These are phyloP conservation scores for Aphanomyces cochlioides DNA, from an alignment of 352 stramenopile genomes.

Conservation along the genomic window DNA sequence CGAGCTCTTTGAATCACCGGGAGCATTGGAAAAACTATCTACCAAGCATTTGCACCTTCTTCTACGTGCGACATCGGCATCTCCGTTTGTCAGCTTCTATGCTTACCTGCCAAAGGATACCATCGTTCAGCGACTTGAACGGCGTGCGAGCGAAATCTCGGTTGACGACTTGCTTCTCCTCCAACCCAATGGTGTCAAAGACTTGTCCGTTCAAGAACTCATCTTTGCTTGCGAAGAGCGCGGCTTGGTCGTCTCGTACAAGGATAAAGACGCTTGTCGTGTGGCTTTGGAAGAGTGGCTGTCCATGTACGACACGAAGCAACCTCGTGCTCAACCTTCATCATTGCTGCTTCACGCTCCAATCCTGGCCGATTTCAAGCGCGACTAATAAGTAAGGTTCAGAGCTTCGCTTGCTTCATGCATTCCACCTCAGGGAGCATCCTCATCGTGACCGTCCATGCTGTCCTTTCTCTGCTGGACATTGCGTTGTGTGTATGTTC, in stretches of 20 bases:
- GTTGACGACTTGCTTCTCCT: constrained; percentile 74
- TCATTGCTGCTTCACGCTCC: constrained; percentile 76
- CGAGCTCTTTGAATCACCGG: constrained; percentile 33
- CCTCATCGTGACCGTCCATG: too few relatives aligned
- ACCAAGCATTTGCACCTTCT: constrained; percentile 52
- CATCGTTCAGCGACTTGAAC: constrained; percentile 49
- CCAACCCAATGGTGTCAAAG: constrained; percentile 52
- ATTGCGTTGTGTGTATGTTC: too few relatives aligned
- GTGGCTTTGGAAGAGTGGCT: constrained; percentile 62
- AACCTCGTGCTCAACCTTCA: constrained; percentile 34
- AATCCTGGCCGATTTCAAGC: constrained; percentile 9
- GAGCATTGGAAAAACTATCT: constrained; percentile 43
- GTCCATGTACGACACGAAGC: constrained; percentile 63
- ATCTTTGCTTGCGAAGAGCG: constrained; percentile 83
- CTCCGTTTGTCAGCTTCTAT: constrained; percentile 42
- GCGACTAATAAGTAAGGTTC: neutral
- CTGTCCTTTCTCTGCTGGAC: too few relatives aligned
- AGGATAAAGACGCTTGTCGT: constrained; percentile 53
- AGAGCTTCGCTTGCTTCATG: too few relatives aligned
- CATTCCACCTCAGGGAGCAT: too few relatives aligned
- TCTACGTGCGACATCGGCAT: constrained; percentile 51
- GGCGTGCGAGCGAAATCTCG: constrained; percentile 55
- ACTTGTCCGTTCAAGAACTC: constrained; percentile 71
- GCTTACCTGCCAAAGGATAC: constrained; percentile 38
- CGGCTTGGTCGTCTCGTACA: constrained; percentile 60